Conservation (phyloP, 1,139 yeast genomes). For the Pichia sp. region DNA sequence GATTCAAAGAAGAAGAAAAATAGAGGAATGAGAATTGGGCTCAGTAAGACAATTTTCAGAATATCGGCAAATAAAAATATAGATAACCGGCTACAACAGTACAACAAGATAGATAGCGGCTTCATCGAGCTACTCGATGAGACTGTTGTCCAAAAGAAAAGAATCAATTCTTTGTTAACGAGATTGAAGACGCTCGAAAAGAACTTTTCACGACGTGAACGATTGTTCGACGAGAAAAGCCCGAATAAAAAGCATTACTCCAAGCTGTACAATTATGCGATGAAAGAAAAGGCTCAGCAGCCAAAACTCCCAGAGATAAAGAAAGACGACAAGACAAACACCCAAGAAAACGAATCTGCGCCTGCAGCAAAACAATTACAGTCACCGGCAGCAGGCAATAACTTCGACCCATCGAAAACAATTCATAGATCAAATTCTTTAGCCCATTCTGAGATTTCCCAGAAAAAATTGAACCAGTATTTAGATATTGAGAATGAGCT, state of each 20-base stretch:
- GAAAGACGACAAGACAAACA: not conserved
- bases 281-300: constrained; percentile 11
- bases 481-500: constrained; percentile 25
- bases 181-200: constrained; percentile 27
- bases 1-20: not conserved
- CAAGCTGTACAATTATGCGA: constrained; percentile 26
- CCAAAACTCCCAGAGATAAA: not conserved
- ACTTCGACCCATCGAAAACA: not conserved
- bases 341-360: not conserved
- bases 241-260: constrained; percentile 31
- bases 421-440: constrained; percentile 4
- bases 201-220: constrained; percentile 24
- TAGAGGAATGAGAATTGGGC: not conserved
- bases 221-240: constrained; percentile 27
- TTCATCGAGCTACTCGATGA: constrained; percentile 22
- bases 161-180: constrained; percentile 22
- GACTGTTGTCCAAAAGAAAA: constrained; percentile 16
- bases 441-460: constrained; percentile 8
- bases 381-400: not conserved
- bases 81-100: constrained; percentile 4
- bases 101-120: constrained; percentile 30
- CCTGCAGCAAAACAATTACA: not conserved
- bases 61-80: not conserved
- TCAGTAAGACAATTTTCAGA: constrained; percentile 11
- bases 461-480: constrained; percentile 25